Evolutionary conservation across 2,329 filamentous ascomycete genomes (phyloP).

Genomic region (Beauveria bassiana): DNA sequence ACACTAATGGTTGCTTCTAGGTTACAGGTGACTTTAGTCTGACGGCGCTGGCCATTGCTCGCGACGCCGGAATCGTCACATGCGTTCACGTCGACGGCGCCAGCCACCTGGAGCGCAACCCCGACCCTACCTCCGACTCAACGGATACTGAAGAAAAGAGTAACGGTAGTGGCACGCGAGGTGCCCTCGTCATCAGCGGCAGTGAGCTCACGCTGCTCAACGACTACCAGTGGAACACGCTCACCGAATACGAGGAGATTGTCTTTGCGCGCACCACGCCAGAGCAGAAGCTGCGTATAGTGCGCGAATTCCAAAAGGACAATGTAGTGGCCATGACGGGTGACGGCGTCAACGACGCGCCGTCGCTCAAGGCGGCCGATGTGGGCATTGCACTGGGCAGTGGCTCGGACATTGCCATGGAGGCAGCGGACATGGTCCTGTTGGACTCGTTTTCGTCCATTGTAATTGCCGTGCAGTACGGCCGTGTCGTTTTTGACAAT

Average conservation of each 20-base stretch:
- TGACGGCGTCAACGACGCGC: slow-evolving; percentile 81
- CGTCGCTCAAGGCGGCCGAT: slow-evolving; percentile 71
- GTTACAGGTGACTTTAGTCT: slow-evolving; percentile 71
- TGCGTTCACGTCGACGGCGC: slow-evolving; percentile 45
- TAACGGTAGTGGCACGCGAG: slow-evolving; percentile 16
- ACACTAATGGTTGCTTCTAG: slow-evolving; percentile 21
- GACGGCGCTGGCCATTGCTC: slow-evolving; percentile 65
- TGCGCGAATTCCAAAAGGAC: slow-evolving; percentile 62
- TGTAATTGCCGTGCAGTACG: slow-evolving; percentile 64
- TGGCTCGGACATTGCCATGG: slow-evolving; percentile 76
- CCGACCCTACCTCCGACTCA: slow-evolving; percentile 3
- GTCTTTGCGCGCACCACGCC: slow-evolving; percentile 69
- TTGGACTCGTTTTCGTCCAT: slow-evolving; percentile 67
- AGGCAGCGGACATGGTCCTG: slow-evolving; percentile 73
- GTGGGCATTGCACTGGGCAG: slow-evolving; percentile 76
- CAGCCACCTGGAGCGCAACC: slow-evolving; percentile 38
- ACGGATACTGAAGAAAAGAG: slow-evolving; percentile 18
- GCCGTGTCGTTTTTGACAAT: slow-evolving; percentile 72
- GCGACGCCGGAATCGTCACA: slow-evolving; percentile 64
- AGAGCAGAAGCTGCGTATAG: slow-evolving; percentile 72
- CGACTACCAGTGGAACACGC: slow-evolving; percentile 59
- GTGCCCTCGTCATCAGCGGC: slow-evolving; percentile 56
- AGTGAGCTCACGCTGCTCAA: slow-evolving; percentile 58
- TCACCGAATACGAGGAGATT: slow-evolving; percentile 61
- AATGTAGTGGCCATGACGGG: slow-evolving; percentile 76